These are phyloP conservation scores for Carex myosuroides DNA, from an alignment of 176 grass and related monocot genomes.

Conservation along the genomic window DNA sequence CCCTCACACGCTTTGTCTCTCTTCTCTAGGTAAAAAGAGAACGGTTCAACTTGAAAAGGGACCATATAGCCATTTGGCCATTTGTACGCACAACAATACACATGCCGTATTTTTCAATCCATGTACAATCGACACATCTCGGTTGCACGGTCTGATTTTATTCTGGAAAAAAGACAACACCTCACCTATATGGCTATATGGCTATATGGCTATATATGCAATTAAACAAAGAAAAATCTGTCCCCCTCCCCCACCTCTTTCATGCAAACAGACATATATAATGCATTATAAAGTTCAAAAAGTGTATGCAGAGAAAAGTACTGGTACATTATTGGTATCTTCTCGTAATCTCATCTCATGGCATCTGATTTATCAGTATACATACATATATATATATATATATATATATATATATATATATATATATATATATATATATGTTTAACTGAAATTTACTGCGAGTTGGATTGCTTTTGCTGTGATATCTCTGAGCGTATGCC, in stretches of 20 bases:
- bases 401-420: no score
- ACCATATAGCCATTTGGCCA: not conserved
- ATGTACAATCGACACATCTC: not conserved
- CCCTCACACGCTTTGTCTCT: slow-evolving; percentile 10
- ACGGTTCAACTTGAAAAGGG: slow-evolving; percentile 9
- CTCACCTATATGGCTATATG: no score
- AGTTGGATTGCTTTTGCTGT: not conserved
- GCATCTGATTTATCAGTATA: no score
- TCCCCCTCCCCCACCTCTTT: not conserved
- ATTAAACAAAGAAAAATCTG: not conserved
- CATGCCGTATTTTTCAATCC: not conserved
- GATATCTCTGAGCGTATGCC: not conserved
- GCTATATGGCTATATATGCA: not conserved
- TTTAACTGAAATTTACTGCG: not conserved
- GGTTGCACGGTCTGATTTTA: not conserved
- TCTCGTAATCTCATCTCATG: not conserved
- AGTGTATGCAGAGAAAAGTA: not conserved
- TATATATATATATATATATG: no score
- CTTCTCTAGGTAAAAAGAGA: slow-evolving; percentile 7
- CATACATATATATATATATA: no score
- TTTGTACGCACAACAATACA: not conserved
- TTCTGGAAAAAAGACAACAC: slow-evolving; percentile 7
- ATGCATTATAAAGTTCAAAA: not conserved
- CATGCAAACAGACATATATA: not conserved
- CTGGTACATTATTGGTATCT: not conserved